phyloP scores from a whole-genome alignment of 257 asterid genomes.

The Fraxinus pennsylvanica region DNA sequence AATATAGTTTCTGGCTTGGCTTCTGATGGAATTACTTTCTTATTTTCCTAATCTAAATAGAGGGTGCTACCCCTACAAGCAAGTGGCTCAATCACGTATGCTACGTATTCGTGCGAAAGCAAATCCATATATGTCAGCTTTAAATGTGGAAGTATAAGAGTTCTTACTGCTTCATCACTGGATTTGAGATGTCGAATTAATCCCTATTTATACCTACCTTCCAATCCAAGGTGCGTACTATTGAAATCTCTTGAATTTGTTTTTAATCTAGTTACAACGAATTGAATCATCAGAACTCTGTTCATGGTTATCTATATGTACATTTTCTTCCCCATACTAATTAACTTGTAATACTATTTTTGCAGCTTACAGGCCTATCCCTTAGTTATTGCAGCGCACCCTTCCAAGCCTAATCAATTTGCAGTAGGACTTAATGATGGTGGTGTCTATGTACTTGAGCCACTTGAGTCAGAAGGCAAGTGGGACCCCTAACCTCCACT shows the following conservation, averaged over 20 bases:
- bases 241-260: not conserved
- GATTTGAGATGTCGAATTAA: not conserved
- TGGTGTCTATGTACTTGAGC: slow-evolving; percentile 60
- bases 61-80: slow-evolving; percentile 62
- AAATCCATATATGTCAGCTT: slow-evolving; percentile 59
- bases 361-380: too few relatives aligned
- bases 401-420: slow-evolving; percentile 65
- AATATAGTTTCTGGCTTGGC: too few relatives aligned
- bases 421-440: slow-evolving; percentile 68
- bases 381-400: slow-evolving; percentile 52
- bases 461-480: slow-evolving; percentile 64
- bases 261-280: too few relatives aligned
- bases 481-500: slow-evolving; percentile 60
- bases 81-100: slow-evolving; percentile 66
- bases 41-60: slow-evolving; percentile 21
- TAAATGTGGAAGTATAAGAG: slow-evolving; percentile 61
- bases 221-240: slow-evolving; percentile 44
- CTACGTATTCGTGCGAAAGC: slow-evolving; percentile 69
- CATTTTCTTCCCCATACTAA: not conserved
- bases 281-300: not conserved
- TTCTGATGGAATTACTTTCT: too few relatives aligned
- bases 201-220: slow-evolving; percentile 40
- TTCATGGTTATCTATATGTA: not conserved
- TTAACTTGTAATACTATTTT: not conserved
- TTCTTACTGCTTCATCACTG: slow-evolving; percentile 52